Conservation (phyloP, 1,284 basidiomycete species). For the Austropuccinia psidii region DNA sequence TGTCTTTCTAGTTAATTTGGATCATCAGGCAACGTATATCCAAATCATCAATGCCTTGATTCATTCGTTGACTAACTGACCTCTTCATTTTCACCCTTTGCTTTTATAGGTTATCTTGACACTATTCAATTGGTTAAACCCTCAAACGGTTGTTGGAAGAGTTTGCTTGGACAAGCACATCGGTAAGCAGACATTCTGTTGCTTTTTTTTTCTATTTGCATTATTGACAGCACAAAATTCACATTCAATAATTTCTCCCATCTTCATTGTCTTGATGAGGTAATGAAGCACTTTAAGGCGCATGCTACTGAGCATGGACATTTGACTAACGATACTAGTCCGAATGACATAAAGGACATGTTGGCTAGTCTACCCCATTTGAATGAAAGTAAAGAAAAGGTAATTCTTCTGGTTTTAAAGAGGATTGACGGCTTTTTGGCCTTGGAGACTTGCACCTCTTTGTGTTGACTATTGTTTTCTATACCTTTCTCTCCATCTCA, state of each 20-base stretch:
- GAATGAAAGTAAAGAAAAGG: constrained; percentile 84
- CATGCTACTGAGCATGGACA: constrained; percentile 36
- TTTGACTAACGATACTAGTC: constrained; percentile 56
- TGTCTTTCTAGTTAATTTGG: too few relatives aligned
- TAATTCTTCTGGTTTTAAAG: background rate
- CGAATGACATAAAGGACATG: constrained; percentile 99
- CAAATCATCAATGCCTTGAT: too few relatives aligned
- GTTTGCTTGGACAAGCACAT: too few relatives aligned
- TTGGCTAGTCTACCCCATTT: constrained; percentile 89
- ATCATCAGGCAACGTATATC: too few relatives aligned
- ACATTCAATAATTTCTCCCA: too few relatives aligned
- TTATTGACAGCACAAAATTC: background rate
- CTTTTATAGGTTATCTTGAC: constrained; percentile 35
- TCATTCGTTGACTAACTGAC: too few relatives aligned
- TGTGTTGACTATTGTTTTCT: too few relatives aligned
- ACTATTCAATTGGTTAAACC: constrained; percentile 35
- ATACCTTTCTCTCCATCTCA: constrained; percentile 83
- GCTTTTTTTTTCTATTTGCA: too few relatives aligned
- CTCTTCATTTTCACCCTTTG: too few relatives aligned
- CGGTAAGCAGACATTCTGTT: too few relatives aligned
- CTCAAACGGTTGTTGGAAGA: constrained; percentile 34
- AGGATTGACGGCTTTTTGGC: too few relatives aligned
- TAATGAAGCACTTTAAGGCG: constrained; percentile 48
- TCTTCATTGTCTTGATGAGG: constrained; percentile 30
- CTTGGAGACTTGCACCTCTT: too few relatives aligned